Base-by-base conservation (phyloP, 1,284 basidiomycete genomes). In the Tilletia caries region DNA sequence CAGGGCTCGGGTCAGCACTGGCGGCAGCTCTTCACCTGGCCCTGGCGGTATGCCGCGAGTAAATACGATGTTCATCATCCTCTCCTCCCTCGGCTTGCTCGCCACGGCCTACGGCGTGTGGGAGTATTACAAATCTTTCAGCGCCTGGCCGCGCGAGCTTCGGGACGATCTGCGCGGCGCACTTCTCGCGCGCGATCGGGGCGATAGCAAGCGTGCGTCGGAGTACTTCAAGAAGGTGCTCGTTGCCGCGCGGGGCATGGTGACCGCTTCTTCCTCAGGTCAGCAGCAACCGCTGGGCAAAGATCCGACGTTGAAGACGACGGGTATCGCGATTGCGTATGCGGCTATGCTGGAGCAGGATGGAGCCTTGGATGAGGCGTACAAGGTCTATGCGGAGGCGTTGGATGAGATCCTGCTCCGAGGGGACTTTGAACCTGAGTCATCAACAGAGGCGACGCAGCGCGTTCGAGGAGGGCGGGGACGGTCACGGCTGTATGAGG, bases 291-390 rank as follows among this genome's bases (percentile, higher is more conserved):
- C 54, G n/a, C 50, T 71, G 25, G 72, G 65, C 1, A 41, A 43
- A 2, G 37, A 54, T 20, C 67, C 58, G 25, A 62, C 80, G 69
- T 72, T 83, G 29, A 84, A 84, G 71, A 75, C 76, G 12, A 75
- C 80, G 0, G 83, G 83, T 18, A 81, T 84, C 8, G 76, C 77
- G 0, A 81, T 84, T 32, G 82, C 83, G 0, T 73, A 83, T 8
- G 79, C 74, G 12, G 73, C 72, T 1, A 67, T 82, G 67, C 68
- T 83, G 25, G 83, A 84, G 60, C 71, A 74, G 3, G 73, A 77
- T n/a, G 74, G 76, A 8, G 66, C 67, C 41, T 68, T 73, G 18
- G 68, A 54, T 27, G 70, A 73, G 66, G 69, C 76, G 37, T 73
- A 79, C 67, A 48, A 64, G 27, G 75, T 77, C 12, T 71, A 80